Base-by-base conservation (phyloP, 2,329 filamentous ascomycete species). In the Sphaerulina vaccinii region DNA sequence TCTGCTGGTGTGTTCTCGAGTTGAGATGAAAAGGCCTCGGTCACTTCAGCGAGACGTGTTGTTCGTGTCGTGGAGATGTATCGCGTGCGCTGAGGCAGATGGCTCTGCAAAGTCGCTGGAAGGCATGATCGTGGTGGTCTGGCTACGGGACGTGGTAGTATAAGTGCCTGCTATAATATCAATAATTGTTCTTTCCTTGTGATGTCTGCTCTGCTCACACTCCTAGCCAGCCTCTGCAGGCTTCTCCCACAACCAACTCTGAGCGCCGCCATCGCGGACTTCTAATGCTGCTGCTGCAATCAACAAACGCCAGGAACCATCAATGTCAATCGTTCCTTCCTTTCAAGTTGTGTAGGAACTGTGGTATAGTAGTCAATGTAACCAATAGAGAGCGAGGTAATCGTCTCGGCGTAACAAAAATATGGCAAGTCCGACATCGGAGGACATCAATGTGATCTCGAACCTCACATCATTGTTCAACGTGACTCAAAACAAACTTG, bases 1-100 rank as follows among this genome's bases (percentile, higher is more conserved):
- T 90, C 84, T 62, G 87, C 82, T 13, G 90, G 74, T 2, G 79
- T 70, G 57, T 79, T 79, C 53, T 86, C 79, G 50, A 82, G 75
- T 66, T 87, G 81, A 2, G 84, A 79, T 52, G 82, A 82, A 64
- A 88, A 88, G 52, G 78, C 79, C 66, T 82, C 74, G 57, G 77
- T 76, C 11, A 65, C 42, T 33, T 65, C 63, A 18, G 64, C 68
- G 24, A 64, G 64, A 19, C 59, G 56, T 15, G 56, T 33, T 23
- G 54, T 35, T 45, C 41, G 49, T 7, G 57, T 51, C 1, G 62
- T 61, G 15, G 59, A 62, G 43, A 67, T 55, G 52, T 61, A 51
- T 40, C 64, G 63, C 10, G 65, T 61, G 18, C 56, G 59, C 32
- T 62, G 63, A 35, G 62, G 55, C n/a, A 58, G 52, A n/a, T 46